Evolutionary conservation across 1,284 basidiomycete genomes (phyloP).

Genomic region (Bondarzewia mesenterica): DNA sequence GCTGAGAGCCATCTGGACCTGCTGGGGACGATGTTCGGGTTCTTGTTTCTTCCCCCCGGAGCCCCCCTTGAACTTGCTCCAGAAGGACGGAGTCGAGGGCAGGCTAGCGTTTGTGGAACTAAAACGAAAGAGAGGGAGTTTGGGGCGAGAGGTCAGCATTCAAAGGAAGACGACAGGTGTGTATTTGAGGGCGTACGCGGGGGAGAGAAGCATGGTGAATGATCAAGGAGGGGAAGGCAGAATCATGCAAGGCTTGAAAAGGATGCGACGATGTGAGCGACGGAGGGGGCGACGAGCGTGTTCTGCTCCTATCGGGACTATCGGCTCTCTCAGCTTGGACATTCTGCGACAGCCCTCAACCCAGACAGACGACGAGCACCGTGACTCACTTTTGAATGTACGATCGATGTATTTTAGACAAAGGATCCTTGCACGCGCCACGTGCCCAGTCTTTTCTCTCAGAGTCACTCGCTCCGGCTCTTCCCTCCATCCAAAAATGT

Average conservation of each 20-base stretch:
- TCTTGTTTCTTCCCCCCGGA: constrained; percentile 33
- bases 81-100: constrained; percentile 45
- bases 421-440: background rate
- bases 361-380: no score
- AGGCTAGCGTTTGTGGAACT: constrained; percentile 59
- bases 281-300: background rate
- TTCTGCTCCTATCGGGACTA: background rate
- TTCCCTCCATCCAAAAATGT: constrained; percentile 21
- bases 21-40: constrained; percentile 39
- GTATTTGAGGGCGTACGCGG: constrained; percentile 77
- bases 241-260: constrained; percentile 7
- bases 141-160: constrained; percentile 14
- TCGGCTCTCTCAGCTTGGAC: background rate
- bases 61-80: constrained; percentile 55
- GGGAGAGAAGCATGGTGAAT: constrained; percentile 60
- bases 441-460: background rate
- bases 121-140: constrained; percentile 22
- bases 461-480: background rate
- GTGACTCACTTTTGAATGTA: no score
- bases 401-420: no score
- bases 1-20: constrained; percentile 41
- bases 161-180: constrained; percentile 16
- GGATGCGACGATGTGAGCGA: background rate
- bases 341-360: background rate
- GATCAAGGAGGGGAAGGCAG: constrained; percentile 3